Percentiles rank a stretch among this genome's conserved stretches.
Conservation (phyloP, 2,329 filamentous ascomycete genomes). For the Westerdykella sp. region DNA sequence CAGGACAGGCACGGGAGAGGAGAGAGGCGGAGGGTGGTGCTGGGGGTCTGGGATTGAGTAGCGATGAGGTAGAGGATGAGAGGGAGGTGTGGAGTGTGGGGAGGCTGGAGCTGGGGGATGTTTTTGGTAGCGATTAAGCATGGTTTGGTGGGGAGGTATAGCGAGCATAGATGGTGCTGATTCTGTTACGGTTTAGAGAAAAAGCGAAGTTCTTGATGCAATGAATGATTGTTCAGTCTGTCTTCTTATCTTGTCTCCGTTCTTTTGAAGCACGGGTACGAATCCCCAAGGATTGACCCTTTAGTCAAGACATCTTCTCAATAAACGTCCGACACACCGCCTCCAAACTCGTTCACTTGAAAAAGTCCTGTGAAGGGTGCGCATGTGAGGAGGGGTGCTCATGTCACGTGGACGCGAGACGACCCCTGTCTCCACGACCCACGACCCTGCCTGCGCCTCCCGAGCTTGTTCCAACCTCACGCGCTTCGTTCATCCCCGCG, state of each 20-base stretch:
- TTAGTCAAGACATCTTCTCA: too few species aligned
- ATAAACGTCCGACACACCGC: too few species aligned
- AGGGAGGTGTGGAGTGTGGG: slow-evolving; percentile 94
- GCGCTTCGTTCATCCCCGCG: slow-evolving; percentile 17
- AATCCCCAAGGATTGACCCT: too few species aligned
- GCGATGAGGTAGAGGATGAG: slow-evolving; percentile 91
- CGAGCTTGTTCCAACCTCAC: slow-evolving; percentile 23
- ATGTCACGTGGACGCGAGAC: too few species aligned
- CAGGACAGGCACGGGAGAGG: slow-evolving; percentile 80
- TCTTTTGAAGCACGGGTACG: too few species aligned
- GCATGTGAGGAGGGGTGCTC: too few species aligned
- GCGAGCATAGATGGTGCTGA: background rate
- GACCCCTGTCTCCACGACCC: slow-evolving; percentile 2
- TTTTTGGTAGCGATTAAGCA: background rate
- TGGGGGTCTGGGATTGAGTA: slow-evolving; percentile 76
- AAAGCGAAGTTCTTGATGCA: too few species aligned
- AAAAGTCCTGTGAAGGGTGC: too few species aligned
- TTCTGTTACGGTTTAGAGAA: background rate
- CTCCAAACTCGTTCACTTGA: too few species aligned
- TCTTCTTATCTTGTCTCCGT: too few species aligned
- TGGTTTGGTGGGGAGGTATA: background rate
- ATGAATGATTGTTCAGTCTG: too few species aligned
- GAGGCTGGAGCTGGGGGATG: slow-evolving; percentile 72
- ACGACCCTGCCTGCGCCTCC: slow-evolving; percentile 8
- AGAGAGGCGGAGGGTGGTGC: slow-evolving; percentile 86